Conservation (phyloP, 2,329 filamentous ascomycete genomes). For the Fusarium temperatum region DNA sequence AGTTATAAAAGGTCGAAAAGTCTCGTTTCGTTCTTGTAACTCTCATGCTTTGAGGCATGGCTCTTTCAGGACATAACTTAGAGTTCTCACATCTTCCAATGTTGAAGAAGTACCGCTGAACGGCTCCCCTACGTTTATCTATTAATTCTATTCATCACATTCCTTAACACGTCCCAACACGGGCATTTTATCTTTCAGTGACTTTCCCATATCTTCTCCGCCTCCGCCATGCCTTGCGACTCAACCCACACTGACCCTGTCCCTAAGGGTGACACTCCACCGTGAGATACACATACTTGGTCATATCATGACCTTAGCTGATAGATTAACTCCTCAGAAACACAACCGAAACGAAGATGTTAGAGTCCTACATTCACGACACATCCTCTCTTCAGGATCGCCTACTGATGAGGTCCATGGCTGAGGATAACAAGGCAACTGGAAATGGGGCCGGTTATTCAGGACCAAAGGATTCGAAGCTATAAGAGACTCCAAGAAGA, state of each 20-base stretch:
- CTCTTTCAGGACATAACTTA: not conserved
- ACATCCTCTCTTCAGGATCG: constrained; percentile 6
- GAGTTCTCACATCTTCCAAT: not conserved
- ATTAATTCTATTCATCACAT: not conserved
- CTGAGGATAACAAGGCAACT: not conserved
- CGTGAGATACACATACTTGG: not conserved
- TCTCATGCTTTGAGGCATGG: not conserved
- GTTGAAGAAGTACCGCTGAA: not conserved
- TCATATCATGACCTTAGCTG: not conserved
- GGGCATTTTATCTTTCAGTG: not conserved
- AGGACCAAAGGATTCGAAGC: not conserved
- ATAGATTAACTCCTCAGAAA: not conserved
- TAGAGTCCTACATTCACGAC: constrained; percentile 3
- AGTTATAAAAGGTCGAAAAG: not conserved
- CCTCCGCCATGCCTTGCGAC: constrained; percentile 7
- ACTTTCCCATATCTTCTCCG: not conserved
- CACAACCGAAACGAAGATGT: not conserved
- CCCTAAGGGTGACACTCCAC: not conserved
- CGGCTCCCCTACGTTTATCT: not conserved
- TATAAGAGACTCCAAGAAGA: not conserved
- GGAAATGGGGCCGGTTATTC: not conserved
- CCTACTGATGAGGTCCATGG: not conserved
- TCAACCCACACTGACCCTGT: not conserved
- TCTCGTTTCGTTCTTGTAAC: not conserved
- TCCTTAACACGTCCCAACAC: not conserved